A percentile compares a stretch with the other conserved stretches of the same genome.
Conservation (phyloP, 306 rosid species). For the Prunus fruticosa region DNA sequence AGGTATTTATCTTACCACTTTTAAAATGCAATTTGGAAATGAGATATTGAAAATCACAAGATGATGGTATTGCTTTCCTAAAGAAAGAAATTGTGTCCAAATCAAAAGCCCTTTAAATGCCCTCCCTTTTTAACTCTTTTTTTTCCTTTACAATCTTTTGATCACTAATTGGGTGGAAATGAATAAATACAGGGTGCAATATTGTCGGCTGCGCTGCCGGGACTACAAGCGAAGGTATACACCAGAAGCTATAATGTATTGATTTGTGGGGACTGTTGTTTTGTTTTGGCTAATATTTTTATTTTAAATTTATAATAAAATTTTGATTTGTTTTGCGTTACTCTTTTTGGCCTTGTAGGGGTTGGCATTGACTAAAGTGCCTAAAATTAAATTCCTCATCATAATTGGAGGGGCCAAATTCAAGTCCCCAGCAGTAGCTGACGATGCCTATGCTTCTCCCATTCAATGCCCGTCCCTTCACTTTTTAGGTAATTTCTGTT, state of each 20-base stretch:
- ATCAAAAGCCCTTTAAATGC: too few species aligned
- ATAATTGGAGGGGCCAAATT: constrained; percentile 84
- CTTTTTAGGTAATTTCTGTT: constrained; percentile 55
- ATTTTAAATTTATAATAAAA: not conserved
- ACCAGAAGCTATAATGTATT: not conserved
- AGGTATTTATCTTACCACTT: constrained; percentile 33
- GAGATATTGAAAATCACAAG: not conserved
- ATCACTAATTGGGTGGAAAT: not conserved
- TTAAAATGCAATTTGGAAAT: not conserved
- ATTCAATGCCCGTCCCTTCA: constrained; percentile 70
- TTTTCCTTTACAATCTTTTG: too few species aligned
- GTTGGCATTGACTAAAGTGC: constrained; percentile 61
- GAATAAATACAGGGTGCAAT: constrained; percentile 61
- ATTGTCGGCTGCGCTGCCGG: constrained; percentile 60
- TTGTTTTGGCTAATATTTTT: not conserved
- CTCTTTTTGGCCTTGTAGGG: constrained; percentile 40
- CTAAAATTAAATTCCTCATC: constrained; percentile 61
- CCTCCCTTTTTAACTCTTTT: too few species aligned
- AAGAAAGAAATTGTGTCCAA: too few species aligned
- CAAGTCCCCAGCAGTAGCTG: constrained; percentile 33
- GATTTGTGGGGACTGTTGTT: not conserved
- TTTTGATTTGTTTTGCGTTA: not conserved
- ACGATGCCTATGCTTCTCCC: constrained; percentile 57
- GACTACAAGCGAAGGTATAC: constrained; percentile 72
- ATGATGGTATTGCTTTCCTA: too few species aligned